phyloP scores from a whole-genome alignment of 1,284 basidiomycete species.

The Bjerkandera adusta region DNA sequence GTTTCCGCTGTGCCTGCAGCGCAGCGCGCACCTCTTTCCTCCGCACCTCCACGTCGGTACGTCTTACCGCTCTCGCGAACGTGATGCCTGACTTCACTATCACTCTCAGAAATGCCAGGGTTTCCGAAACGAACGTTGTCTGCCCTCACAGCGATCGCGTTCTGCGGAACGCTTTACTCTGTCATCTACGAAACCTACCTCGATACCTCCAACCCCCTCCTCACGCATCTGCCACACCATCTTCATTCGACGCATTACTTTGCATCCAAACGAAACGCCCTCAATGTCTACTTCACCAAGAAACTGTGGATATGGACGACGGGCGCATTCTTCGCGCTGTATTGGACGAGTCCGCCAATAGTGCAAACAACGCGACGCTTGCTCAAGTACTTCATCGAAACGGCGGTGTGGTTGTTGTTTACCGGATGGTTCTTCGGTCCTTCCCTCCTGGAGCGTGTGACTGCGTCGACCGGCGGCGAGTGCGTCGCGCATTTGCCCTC shows the following conservation, averaged over 20 bases:
- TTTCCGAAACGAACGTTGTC: conserved; percentile 16
- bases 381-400: conserved; percentile 62
- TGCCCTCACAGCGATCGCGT: conserved; percentile 33
- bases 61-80: neutral
- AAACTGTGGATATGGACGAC: conserved; percentile 91
- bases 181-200: conserved; percentile 53
- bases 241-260: conserved; percentile 71
- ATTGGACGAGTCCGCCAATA: conserved; percentile 49
- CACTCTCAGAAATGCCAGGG: conserved; percentile 5
- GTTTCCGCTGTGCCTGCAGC: too few species aligned
- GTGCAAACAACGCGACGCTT: conserved; percentile 43
- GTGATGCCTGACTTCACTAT: neutral
- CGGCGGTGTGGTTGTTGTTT: conserved; percentile 72
- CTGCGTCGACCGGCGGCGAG: conserved; percentile 76
- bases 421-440: conserved; percentile 94
- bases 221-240: conserved; percentile 67
- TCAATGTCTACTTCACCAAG: conserved; percentile 91
- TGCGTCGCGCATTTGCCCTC: conserved; percentile 71
- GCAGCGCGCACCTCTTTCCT: too few species aligned
- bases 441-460: conserved; percentile 74
- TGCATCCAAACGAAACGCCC: conserved; percentile 77
- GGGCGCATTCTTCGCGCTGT: conserved; percentile 58
- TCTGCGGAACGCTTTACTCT: conserved; percentile 53
- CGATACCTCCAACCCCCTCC: conserved; percentile 68
- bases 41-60: neutral